A percentile compares a stretch with the other conserved stretches of the same genome.
Evolutionary conservation across 208 protist species (phyloP).

Genomic region (Wallacemonas collosoma): DNA sequence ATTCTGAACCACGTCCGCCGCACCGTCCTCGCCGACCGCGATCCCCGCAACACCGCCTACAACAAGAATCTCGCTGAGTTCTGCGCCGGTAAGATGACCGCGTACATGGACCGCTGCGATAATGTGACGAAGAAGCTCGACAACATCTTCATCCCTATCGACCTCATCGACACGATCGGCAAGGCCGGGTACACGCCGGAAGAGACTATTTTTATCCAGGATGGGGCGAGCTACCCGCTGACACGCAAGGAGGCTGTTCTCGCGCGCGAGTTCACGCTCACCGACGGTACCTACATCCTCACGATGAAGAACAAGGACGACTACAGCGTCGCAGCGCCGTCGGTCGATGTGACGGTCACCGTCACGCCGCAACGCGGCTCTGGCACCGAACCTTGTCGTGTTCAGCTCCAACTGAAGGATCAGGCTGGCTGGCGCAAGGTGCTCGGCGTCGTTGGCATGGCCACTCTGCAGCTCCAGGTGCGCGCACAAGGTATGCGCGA

Average conservation of each 20-base stretch:
- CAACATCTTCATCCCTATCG: conserved; percentile 65
- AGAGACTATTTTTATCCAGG: conserved; percentile 51
- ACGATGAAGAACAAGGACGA: conserved; percentile 74
- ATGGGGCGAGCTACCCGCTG: conserved; percentile 43
- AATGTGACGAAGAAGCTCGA: conserved; percentile 68
- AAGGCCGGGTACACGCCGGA: conserved; percentile 50
- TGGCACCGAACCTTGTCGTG: conserved; percentile 29
- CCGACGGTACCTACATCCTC: conserved; percentile 72
- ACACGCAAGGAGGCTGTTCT: conserved; percentile 49
- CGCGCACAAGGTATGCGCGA: conserved; percentile 62
- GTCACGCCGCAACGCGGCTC: conserved; percentile 39
- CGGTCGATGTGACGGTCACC: conserved; percentile 42
- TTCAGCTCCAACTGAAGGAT: conserved; percentile 49
- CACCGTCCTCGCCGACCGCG: conserved; percentile 40
- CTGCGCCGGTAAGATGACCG: conserved; percentile 66
- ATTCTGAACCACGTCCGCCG: conserved; percentile 83
- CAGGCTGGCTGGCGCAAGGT: conserved; percentile 66
- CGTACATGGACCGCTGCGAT: conserved; percentile 78
- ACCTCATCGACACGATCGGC: conserved; percentile 48
- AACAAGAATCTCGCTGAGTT: conserved; percentile 57
- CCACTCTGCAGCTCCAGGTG: conserved; percentile 46
- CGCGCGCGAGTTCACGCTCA: conserved; percentile 43
- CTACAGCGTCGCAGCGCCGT: conserved; percentile 71
- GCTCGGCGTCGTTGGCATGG: conserved; percentile 46
- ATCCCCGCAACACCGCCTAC: conserved; percentile 39